A percentile compares a stretch with the other conserved stretches of the same genome.
Conservation (phyloP, 2,329 filamentous ascomycete genomes). For the Trichoderma breve region DNA sequence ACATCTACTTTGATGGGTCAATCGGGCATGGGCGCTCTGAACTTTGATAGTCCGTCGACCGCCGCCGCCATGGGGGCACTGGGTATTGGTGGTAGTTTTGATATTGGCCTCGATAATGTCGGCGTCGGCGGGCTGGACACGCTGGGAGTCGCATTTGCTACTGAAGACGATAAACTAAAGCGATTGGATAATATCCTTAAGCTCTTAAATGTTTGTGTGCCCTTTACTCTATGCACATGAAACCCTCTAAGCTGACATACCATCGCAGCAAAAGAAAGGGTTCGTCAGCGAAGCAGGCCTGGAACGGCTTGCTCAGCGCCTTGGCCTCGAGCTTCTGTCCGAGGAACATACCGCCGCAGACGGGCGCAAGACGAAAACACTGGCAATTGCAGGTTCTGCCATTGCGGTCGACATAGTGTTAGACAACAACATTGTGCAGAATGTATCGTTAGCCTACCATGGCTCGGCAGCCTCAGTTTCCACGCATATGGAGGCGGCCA, state of each 20-base stretch:
- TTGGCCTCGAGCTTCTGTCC: slow-evolving; percentile 64
- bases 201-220: slow-evolving; percentile 46
- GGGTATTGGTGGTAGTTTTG: slow-evolving; percentile 49
- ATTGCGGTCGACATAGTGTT: slow-evolving; percentile 62
- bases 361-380: slow-evolving; percentile 50
- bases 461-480: slow-evolving; percentile 58
- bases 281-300: slow-evolving; percentile 72
- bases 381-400: slow-evolving; percentile 62
- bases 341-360: slow-evolving; percentile 50
- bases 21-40: slow-evolving; percentile 46
- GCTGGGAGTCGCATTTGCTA: slow-evolving; percentile 39
- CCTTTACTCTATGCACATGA: neutral
- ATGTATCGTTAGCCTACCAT: slow-evolving; percentile 62
- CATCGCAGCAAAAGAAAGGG: slow-evolving; percentile 49
- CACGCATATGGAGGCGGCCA: slow-evolving; percentile 60
- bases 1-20: slow-evolving; percentile 48
- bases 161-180: slow-evolving; percentile 55
- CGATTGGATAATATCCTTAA: slow-evolving; percentile 52
- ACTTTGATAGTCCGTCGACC: slow-evolving; percentile 64
- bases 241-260: slow-evolving; percentile 9
- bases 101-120: slow-evolving; percentile 53
- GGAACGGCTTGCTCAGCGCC: slow-evolving; percentile 65
- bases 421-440: slow-evolving; percentile 59
- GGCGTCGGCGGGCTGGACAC: slow-evolving; percentile 48
- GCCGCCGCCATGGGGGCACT: slow-evolving; percentile 60